A percentile compares a stretch with the other conserved stretches of the same genome.
Conservation (phyloP, 495 filamentous ascomycete species). For the Zalerion maritima region DNA sequence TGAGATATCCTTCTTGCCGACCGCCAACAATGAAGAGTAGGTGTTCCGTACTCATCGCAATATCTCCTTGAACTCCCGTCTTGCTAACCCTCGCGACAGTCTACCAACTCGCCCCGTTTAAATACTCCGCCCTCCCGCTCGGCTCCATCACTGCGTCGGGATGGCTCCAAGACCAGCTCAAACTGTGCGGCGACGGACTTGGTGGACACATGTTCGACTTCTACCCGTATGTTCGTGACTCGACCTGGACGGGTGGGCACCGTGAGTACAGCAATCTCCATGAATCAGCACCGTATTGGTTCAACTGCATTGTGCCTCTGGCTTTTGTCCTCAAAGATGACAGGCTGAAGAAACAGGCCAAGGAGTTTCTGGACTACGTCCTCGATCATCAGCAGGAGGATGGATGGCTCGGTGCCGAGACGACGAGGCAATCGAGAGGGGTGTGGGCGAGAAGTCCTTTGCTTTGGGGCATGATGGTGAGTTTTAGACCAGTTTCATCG, state of each 20-base stretch:
- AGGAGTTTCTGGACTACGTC: conserved; percentile 31
- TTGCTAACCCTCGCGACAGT: too few species aligned
- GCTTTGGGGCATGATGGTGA: conserved; percentile 35
- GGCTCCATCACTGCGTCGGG: conserved; percentile 43
- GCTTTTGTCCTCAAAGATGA: conserved; percentile 41
- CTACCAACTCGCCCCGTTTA: too few species aligned
- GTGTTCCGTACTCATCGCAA: too few species aligned
- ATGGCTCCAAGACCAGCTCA: conserved; percentile 45
- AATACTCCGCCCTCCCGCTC: conserved; percentile 41
- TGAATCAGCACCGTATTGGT: conserved; percentile 51
- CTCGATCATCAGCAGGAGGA: conserved; percentile 38
- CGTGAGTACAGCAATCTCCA: conserved; percentile 44
- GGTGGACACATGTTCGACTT: conserved; percentile 46
- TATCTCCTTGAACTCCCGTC: too few species aligned
- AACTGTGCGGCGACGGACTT: conserved; percentile 37
- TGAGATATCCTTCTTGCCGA: too few species aligned
- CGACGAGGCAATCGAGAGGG: conserved; percentile 23
- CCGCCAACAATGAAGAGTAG: too few species aligned
- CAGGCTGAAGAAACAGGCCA: conserved; percentile 40
- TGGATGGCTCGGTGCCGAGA: conserved; percentile 50
- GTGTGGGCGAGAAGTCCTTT: conserved; percentile 42
- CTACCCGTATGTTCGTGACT: conserved; percentile 41
- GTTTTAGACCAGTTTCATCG: too few species aligned
- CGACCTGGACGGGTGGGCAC: conserved; percentile 39
- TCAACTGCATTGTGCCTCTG: conserved; percentile 51